Evolutionary conservation across 306 rosid genomes (phyloP).

Genomic region (Castanea mollissima): DNA sequence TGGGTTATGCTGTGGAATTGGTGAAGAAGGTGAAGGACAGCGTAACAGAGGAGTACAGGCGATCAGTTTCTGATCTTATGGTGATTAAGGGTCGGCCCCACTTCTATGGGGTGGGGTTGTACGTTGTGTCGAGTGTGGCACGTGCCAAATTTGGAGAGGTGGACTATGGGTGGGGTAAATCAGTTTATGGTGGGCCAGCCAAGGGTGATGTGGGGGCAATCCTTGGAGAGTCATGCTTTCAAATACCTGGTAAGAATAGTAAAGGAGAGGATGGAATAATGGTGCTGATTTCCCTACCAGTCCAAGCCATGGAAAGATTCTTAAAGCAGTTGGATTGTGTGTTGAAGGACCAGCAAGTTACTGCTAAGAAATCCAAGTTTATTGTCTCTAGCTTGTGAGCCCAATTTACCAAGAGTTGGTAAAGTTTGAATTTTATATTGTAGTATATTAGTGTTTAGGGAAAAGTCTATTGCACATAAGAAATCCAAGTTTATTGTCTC

Average conservation of each 20-base stretch:
- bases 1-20: constrained; percentile 51
- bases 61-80: constrained; percentile 55
- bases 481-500: not conserved
- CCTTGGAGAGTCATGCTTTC: constrained; percentile 44
- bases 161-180: constrained; percentile 63
- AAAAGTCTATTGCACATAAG: no score
- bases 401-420: no score
- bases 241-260: constrained; percentile 26
- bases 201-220: constrained; percentile 46
- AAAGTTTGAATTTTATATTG: not conserved
- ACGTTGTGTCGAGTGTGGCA: constrained; percentile 48
- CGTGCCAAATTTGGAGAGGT: constrained; percentile 47
- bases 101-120: constrained; percentile 41
- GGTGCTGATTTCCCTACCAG: constrained; percentile 50
- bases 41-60: constrained; percentile 56
- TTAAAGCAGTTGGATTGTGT: constrained; percentile 18
- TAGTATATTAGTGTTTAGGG: no score
- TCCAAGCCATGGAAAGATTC: constrained; percentile 48
- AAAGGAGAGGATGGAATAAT: constrained; percentile 45
- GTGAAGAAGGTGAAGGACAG: constrained; percentile 46
- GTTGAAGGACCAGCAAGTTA: not conserved
- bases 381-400: not conserved
- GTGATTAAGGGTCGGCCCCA: constrained; percentile 43
- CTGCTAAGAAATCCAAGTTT: no score
- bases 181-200: constrained; percentile 52